A percentile compares a stretch with the other conserved stretches of the same genome.
These are phyloP conservation scores for Suillus clintonianus DNA, from an alignment of 768 basidiomycete genomes.

Conservation along the genomic window DNA sequence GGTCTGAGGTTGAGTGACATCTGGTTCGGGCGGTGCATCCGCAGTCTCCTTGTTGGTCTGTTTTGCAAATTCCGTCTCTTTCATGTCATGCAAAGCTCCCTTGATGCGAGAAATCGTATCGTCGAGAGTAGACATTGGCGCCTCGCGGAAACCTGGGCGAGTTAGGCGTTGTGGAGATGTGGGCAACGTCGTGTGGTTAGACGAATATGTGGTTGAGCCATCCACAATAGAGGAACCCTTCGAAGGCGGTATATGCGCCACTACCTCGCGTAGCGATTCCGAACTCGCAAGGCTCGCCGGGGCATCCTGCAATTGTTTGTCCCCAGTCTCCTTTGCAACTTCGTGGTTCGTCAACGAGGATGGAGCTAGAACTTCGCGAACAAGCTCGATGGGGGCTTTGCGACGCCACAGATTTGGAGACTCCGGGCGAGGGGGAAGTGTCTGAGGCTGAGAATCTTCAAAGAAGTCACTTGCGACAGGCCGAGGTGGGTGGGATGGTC, in stretches of 20 bases:
- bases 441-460: slow-evolving; percentile 40
- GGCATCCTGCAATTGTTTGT: not conserved
- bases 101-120: slow-evolving; percentile 87
- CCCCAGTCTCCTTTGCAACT: not conserved
- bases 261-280: not conserved
- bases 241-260: slow-evolving; percentile 1
- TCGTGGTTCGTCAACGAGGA: not conserved
- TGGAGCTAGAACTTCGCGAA: not conserved
- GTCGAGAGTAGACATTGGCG: slow-evolving; percentile 72
- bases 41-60: slow-evolving; percentile 17
- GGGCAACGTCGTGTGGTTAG: slow-evolving; percentile 18
- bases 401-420: slow-evolving; percentile 51
- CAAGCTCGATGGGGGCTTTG: slow-evolving; percentile 10
- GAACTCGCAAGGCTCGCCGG: not conserved
- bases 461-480: slow-evolving; percentile 75
- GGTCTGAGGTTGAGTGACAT: slow-evolving; percentile 11
- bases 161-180: slow-evolving; percentile 22
- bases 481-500: slow-evolving; percentile 37
- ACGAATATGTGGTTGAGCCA: slow-evolving; percentile 11
- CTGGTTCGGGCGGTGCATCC: slow-evolving; percentile 15
- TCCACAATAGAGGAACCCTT: slow-evolving; percentile 15
- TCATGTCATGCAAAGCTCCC: slow-evolving; percentile 74
- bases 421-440: slow-evolving; percentile 28
- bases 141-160: slow-evolving; percentile 42
- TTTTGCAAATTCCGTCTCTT: slow-evolving; percentile 30